Conservation (phyloP, 2,329 filamentous ascomycete species). For the Elsinoe arachidis region DNA sequence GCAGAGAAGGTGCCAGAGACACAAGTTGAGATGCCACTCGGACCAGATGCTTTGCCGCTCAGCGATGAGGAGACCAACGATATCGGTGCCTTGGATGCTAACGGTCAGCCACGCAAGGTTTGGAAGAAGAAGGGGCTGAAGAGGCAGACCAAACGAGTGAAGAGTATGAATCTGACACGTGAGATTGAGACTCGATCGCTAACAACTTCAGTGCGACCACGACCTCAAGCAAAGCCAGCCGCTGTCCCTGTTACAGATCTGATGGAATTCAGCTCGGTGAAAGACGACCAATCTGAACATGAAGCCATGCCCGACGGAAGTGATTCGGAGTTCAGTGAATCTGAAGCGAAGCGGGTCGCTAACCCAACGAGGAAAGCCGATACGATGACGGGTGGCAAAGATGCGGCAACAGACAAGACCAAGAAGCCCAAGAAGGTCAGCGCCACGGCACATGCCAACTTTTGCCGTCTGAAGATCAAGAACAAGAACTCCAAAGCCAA, state of each 20-base stretch:
- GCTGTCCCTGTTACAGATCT: background rate
- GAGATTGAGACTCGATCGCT: background rate
- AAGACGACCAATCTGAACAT: background rate
- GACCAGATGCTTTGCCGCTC: conserved; percentile 33
- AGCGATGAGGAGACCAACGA: conserved; percentile 51
- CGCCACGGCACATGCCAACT: conserved; percentile 41
- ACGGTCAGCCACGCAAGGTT: conserved; percentile 51
- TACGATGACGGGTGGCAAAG: background rate
- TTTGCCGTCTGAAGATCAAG: conserved; percentile 42
- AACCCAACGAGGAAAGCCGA: background rate
- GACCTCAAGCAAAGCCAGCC: background rate
- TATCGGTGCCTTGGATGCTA: conserved; percentile 35
- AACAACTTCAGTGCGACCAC: conserved; percentile 14
- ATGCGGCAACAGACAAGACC: background rate
- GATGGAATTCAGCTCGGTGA: background rate
- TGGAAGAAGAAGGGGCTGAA: conserved; percentile 84
- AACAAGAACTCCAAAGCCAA: conserved; percentile 38
- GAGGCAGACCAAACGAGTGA: conserved; percentile 61
- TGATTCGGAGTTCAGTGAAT: background rate
- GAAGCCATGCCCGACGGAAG: background rate
- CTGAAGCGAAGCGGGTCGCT: background rate
- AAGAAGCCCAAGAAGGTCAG: conserved; percentile 34
- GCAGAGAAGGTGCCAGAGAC: conserved; percentile 24
- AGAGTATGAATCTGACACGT: conserved; percentile 31
- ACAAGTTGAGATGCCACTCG: conserved; percentile 35